Conservation (phyloP, 495 filamentous ascomycete genomes). For the Aspergillus cavernicola region DNA sequence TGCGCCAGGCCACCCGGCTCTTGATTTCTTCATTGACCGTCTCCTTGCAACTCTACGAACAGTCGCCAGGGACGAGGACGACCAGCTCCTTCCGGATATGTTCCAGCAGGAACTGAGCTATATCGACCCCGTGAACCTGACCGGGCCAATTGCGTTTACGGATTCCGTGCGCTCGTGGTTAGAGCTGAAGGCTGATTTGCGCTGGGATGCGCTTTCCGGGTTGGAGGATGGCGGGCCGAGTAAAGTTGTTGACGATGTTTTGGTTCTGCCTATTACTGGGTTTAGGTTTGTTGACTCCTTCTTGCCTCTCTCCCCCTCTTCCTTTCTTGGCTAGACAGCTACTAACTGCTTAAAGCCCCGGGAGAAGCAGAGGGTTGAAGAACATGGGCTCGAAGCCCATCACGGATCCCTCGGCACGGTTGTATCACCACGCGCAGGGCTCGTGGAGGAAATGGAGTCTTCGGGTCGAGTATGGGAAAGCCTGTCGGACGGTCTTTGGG, state of each 20-base stretch:
- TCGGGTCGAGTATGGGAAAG: conserved; percentile 16
- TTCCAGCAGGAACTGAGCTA: neutral
- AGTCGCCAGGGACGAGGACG: neutral
- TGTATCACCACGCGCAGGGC: conserved; percentile 16
- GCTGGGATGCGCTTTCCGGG: conserved; percentile 19
- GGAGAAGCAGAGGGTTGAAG: neutral
- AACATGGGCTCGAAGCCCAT: conserved; percentile 21
- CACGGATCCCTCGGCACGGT: conserved; percentile 14
- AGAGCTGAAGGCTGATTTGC: neutral
- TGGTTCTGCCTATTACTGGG: conserved; percentile 20
- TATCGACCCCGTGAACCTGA: conserved; percentile 16
- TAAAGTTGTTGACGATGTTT: conserved; percentile 16
- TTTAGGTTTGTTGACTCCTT: conserved; percentile 15
- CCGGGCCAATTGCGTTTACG: conserved; percentile 18
- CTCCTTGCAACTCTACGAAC: conserved; percentile 1
- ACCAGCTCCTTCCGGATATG: neutral
- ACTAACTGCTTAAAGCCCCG: conserved; percentile 8
- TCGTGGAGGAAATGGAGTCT: conserved; percentile 16
- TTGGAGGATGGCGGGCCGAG: conserved; percentile 12
- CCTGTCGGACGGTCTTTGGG: conserved; percentile 20
- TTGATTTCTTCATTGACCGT: conserved; percentile 10
- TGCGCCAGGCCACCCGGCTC: conserved; percentile 12
- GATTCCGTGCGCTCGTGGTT: conserved; percentile 8
- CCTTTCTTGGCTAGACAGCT: neutral
- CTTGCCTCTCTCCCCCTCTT: neutral